Evolutionary conservation across 2,329 filamentous ascomycete species (phyloP).

Genomic region (Botryotinia narcissicola): DNA sequence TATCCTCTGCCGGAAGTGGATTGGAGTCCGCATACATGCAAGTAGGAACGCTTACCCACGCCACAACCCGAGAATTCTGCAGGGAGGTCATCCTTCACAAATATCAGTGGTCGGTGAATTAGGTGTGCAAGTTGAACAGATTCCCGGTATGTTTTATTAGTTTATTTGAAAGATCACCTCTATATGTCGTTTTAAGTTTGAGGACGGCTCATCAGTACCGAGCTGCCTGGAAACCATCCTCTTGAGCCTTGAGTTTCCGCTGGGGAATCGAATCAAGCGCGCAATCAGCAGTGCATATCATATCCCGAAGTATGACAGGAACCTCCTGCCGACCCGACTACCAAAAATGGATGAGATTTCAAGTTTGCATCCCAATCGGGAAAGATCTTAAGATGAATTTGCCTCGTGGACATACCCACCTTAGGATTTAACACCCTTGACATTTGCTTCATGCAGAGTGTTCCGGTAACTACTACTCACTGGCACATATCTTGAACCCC

Average conservation of each 20-base stretch:
- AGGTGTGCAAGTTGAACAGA: conserved; percentile 25
- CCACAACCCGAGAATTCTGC: conserved; percentile 30
- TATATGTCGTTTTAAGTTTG: conserved; percentile 21
- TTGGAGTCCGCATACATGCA: conserved; percentile 34
- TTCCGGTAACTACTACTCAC: conserved; percentile 13
- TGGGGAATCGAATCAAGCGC: conserved; percentile 20
- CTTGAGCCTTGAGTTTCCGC: not conserved
- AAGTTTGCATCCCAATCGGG: conserved; percentile 20
- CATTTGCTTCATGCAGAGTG: conserved; percentile 12
- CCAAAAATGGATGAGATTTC: conserved; percentile 5
- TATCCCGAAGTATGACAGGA: conserved; percentile 25
- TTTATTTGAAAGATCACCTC: conserved; percentile 31
- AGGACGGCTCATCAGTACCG: conserved; percentile 34
- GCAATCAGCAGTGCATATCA: conserved; percentile 34
- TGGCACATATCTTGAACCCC: conserved; percentile 4
- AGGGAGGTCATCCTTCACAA: conserved; percentile 21
- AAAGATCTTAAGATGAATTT: conserved; percentile 16
- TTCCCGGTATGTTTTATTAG: conserved; percentile 35
- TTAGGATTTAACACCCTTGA: conserved; percentile 10
- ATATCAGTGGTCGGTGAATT: conserved; percentile 21
- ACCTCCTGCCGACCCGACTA: conserved; percentile 6
- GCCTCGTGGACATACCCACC: conserved; percentile 20
- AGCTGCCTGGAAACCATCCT: conserved; percentile 23
- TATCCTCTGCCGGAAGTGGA: conserved; percentile 25
- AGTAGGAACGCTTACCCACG: conserved; percentile 32